Evolutionary conservation across 2,329 filamentous ascomycete species (phyloP).

Genomic region (Ascochyta viciae-villosae): DNA sequence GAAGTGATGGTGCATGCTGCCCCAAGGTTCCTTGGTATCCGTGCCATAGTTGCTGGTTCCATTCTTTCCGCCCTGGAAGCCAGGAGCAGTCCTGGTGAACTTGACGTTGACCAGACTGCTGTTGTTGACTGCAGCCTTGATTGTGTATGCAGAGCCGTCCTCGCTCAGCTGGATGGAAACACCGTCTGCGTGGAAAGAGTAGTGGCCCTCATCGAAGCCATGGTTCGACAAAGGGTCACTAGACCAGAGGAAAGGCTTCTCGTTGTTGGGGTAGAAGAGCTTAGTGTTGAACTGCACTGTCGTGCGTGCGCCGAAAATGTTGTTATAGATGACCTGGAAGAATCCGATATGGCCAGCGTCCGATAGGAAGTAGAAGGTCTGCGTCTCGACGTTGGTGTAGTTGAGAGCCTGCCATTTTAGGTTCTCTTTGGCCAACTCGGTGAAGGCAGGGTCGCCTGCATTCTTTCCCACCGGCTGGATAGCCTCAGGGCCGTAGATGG

Average conservation of each 20-base stretch:
- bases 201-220: slow-evolving; percentile 84
- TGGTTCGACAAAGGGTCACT: slow-evolving; percentile 79
- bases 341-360: slow-evolving; percentile 79
- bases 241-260: slow-evolving; percentile 81
- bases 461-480: slow-evolving; percentile 87
- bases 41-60: slow-evolving; percentile 87
- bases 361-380: slow-evolving; percentile 88
- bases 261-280: slow-evolving; percentile 78
- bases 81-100: slow-evolving; percentile 76
- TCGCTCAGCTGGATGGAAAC: slow-evolving; percentile 85
- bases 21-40: slow-evolving; percentile 86
- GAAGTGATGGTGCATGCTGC: slow-evolving; percentile 88
- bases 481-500: slow-evolving; percentile 88
- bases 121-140: slow-evolving; percentile 89
- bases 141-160: slow-evolving; percentile 80
- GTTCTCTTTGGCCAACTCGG: slow-evolving; percentile 77
- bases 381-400: slow-evolving; percentile 90
- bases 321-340: slow-evolving; percentile 95
- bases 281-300: slow-evolving; percentile 96
- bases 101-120: slow-evolving; percentile 85
- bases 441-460: slow-evolving; percentile 77
- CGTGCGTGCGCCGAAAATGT: slow-evolving; percentile 86
- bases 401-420: slow-evolving; percentile 83
- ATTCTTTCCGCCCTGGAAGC: slow-evolving; percentile 83
- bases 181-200: slow-evolving; percentile 84